Evolutionary conservation across 495 filamentous ascomycete species (phyloP).

Genomic region (Penicillium manginii): DNA sequence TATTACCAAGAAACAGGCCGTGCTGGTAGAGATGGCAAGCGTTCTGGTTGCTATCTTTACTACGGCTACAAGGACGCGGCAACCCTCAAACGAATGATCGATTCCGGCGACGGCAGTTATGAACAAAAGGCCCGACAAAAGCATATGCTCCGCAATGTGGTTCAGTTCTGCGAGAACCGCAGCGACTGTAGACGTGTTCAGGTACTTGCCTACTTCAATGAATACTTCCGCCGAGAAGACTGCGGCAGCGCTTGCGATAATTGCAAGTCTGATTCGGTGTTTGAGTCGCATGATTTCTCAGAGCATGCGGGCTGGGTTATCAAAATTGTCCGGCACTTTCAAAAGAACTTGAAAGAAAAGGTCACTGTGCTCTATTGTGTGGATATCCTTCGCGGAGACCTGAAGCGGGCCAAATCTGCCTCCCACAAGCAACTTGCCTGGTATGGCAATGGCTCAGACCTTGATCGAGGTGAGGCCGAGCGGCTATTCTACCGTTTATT

Average conservation of each 20-base stretch:
- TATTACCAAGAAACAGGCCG: constrained; percentile 98
- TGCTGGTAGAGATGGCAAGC: constrained; percentile 86
- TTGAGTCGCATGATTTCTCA: constrained; percentile 74
- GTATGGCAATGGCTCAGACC: constrained; percentile 56
- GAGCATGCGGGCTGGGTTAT: constrained; percentile 71
- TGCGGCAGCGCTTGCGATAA: constrained; percentile 85
- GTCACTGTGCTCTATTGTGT: constrained; percentile 60
- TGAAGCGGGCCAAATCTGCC: constrained; percentile 51
- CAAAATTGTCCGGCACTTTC: constrained; percentile 61
- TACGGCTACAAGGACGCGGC: constrained; percentile 77
- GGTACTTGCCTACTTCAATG: constrained; percentile 90
- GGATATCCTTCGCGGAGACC: constrained; percentile 63
- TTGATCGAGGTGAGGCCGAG: constrained; percentile 65
- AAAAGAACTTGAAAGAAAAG: constrained; percentile 47
- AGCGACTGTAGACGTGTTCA: constrained; percentile 85
- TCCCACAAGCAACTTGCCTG: constrained; percentile 52
- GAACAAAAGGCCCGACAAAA: constrained; percentile 82
- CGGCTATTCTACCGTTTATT: constrained; percentile 66
- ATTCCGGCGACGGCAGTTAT: constrained; percentile 69
- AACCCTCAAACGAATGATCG: constrained; percentile 72
- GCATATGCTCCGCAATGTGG: constrained; percentile 81
- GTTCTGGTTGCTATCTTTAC: constrained; percentile 87
- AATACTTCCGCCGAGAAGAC: constrained; percentile 69
- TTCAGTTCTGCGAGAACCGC: constrained; percentile 85
- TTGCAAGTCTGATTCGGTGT: constrained; percentile 69